Base-by-base conservation (phyloP, 2,329 filamentous ascomycete genomes). In the Colletotrichum gloeosporioides region DNA sequence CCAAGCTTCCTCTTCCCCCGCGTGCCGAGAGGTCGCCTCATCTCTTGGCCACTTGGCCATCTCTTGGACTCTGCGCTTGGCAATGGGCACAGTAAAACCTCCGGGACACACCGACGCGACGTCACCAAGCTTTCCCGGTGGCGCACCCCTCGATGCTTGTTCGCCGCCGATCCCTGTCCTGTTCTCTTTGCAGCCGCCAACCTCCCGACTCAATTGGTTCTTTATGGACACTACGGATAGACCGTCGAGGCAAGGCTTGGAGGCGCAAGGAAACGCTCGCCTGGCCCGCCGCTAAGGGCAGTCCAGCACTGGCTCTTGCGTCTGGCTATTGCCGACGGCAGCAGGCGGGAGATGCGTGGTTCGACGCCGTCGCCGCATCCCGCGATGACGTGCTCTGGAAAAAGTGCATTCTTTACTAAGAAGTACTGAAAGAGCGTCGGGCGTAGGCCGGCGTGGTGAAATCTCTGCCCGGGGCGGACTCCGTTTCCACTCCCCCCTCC, bases 51-150 rank as follows among this genome's bases (percentile, higher is more conserved):
- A 53, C 44, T 53, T 22, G 44, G 74, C 71, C 71, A 71, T 75
- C 66, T 71, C 73, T 68, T 73, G 59, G 34, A 12, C 36, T 32
- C 31, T 34, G 18, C 74, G 18, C 74, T 71, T 75, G 70, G 74
- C 74, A 34, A 57, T 64, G 10, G 31, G 62, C 73, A 63, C 68
- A 49, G 12, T 9, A 53, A 53, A 53, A 4, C 61, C 67, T 65
- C 67, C 44, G 67, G 44, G 39, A 18, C 18, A 49, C 39, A n/a
- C 18, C 39, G 39, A n/a, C 39, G 39, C 71, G 73, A 75, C 73
- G 73, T 75, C 69, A 75, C 63, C 70, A 76, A 76, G 70, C 70
- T 76, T 76, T 73, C 57, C 32, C 31, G 64, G 70, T 69, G 70
- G 73, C 70, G 73, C 73, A 68, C 32, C 55, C 32, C 32, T 15